Conservation (phyloP, 768 basidiomycete species). For the Tricholomella constricta region DNA sequence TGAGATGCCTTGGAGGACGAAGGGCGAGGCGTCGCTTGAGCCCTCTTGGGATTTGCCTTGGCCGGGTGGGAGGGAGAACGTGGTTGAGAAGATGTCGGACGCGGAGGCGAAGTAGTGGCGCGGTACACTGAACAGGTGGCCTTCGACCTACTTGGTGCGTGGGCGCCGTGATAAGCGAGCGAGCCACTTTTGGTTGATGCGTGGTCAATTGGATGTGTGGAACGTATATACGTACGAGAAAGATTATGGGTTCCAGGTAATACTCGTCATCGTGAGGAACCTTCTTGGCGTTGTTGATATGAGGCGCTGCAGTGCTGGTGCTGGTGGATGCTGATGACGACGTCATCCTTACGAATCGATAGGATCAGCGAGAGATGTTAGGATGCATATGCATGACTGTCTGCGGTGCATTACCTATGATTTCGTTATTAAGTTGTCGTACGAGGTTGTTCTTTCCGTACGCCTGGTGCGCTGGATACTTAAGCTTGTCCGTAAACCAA, state of each 20-base stretch:
- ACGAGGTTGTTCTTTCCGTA: too few relatives aligned
- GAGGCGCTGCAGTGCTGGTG: not conserved
- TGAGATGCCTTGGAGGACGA: slow-evolving; percentile 25
- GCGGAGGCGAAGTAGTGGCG: slow-evolving; percentile 22
- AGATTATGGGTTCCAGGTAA: slow-evolving; percentile 16
- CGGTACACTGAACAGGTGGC: slow-evolving; percentile 28
- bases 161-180: too few relatives aligned
- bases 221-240: slow-evolving; percentile 15
- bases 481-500: too few relatives aligned
- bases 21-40: slow-evolving; percentile 23
- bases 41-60: slow-evolving; percentile 20
- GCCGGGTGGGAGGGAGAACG: slow-evolving; percentile 22
- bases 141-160: slow-evolving; percentile 36
- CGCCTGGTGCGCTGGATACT: too few relatives aligned
- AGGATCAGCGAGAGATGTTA: too few relatives aligned
- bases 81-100: slow-evolving; percentile 24
- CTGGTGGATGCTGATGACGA: not conserved
- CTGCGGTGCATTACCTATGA: not conserved
- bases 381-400: too few relatives aligned
- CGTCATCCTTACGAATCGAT: not conserved
- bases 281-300: not conserved
- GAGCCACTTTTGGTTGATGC: too few relatives aligned
- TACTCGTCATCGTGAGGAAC: slow-evolving; percentile 11
- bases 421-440: too few relatives aligned
- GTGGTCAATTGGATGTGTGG: too few relatives aligned